Evolutionary conservation across 495 filamentous ascomycete genomes (phyloP), one percentile per base, ranked within the genome.

Genomic region (Aspergillus olivimuriae): DNA sequence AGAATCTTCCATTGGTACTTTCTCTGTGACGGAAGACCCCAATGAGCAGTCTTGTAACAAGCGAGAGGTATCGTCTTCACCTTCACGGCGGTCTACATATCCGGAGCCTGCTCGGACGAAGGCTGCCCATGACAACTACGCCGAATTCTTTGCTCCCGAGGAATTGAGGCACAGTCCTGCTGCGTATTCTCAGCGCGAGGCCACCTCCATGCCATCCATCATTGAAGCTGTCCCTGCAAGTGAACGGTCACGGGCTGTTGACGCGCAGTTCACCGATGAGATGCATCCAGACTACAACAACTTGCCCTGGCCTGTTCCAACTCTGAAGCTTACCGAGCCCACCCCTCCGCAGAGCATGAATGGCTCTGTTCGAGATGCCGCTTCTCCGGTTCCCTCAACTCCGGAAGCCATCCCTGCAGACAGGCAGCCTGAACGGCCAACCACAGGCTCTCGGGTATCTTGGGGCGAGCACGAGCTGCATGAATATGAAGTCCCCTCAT

Each of bases 401-500:
- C 52, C 50, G 31, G 46, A 50, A 23, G 46, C 44, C 17, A 30
- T 48, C 12, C 45, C 48, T 40, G 53, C 47, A 10, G 58, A 57
- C 18, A 52, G 48, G 34, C 39, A 45, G 4, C 47, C 57, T 4
- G 54, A 62, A 41, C 56, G 58, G 9, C 42, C 53, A 20, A 65
- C 59, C 34, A 68, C 70, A 23, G 60, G 63, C n/a, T 71, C 72
- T 12, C 76, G 76, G 22, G 75, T 82, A 7, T 78, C 70, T 8
- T 82, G 78, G 79, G 77, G 77, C 22, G 65, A 79, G 31, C 77
- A 78, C 47, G 63, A 77, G 44, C 82, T 75, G 4, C 75, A 80
- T 40, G 77, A 77, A 53, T 80, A 75, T 24, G 76, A 80, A 19
- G 66, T 76, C 14, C 74, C 74, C 38, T 75, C 62, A 5, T 68